Base-by-base conservation (phyloP, 2,329 filamentous ascomycete genomes). In the Cladosporium sp. region DNA sequence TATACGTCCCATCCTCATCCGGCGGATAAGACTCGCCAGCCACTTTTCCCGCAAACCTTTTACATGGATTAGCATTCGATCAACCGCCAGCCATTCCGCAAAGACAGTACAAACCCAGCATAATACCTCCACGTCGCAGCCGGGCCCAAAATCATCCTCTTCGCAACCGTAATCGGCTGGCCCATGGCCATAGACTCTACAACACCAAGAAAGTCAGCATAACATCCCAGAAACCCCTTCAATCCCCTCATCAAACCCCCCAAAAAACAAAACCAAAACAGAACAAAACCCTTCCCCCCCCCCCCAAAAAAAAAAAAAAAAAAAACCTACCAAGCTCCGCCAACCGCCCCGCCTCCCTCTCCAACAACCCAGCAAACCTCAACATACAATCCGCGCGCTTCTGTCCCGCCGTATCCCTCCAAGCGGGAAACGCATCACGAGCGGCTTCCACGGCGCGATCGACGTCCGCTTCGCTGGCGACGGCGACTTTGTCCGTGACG, bases 331-430 rank as follows among this genome's bases (percentile, higher is more conserved):
- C 66, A 50, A 19, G 76, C 30, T 72, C 64, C 9, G 69, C 71
- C 16, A 88, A 67, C 65, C 88, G 85, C 9, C 80, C 75, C 15
- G 72, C 43, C 52, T 63, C 57, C 38, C 48, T 46, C 53, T 62
- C 56, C 30, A 64, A 53, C 19, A 61, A 43, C 35, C 62, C 58
- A 27, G 84, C 82, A 0, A 85, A 83, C 63, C 80, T 83, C 51
- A 84, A 70, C 57, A 93, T 77, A 53, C 92, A 80, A 54, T 85
- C 79, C 19, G 86, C 80, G 20, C 86, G 83, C 29, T 75, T 64
- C 70, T 61, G 3, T 80, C 78, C 41, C 77, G 59, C 79, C 2
- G 78, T 79, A 55, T 77, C 78, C 33, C 77, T 75, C 88, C 88
- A 94, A 50, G 74, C 69, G 33, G 76, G 77, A 65, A 87, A 84